These are phyloP conservation scores for Thelonectria rubi DNA, from an alignment of 2,329 filamentous ascomycete species.

Conservation along the genomic window DNA sequence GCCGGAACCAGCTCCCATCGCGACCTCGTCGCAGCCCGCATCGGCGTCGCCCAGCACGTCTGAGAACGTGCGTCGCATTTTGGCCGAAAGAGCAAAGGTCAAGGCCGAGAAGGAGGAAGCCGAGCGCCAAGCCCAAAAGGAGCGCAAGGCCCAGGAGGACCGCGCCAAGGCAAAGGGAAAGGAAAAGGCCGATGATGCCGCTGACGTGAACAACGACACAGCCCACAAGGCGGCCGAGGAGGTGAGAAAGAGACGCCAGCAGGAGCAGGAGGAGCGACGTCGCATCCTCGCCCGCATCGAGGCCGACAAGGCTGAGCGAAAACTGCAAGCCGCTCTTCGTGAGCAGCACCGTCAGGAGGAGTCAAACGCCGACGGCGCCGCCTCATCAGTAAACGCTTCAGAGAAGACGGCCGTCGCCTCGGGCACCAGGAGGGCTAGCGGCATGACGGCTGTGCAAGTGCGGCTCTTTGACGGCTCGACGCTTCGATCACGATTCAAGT, in stretches of 20 bases:
- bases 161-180: slow-evolving; percentile 58
- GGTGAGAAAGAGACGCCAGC: slow-evolving; percentile 70
- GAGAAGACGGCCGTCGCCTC: slow-evolving; percentile 45
- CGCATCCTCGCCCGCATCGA: slow-evolving; percentile 80
- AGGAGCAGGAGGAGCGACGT: slow-evolving; percentile 73
- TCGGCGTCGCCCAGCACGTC: slow-evolving; percentile 42
- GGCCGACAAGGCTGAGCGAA: slow-evolving; percentile 76
- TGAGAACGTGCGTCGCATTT: slow-evolving; percentile 49
- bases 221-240: slow-evolving; percentile 61
- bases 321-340: slow-evolving; percentile 61
- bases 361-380: slow-evolving; percentile 44
- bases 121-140: slow-evolving; percentile 60
- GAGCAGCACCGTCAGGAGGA: slow-evolving; percentile 45
- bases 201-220: slow-evolving; percentile 42
- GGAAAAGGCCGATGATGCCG: slow-evolving; percentile 52
- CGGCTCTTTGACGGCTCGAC: slow-evolving; percentile 86
- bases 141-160: slow-evolving; percentile 61
- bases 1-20: slow-evolving; percentile 33
- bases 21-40: slow-evolving; percentile 28
- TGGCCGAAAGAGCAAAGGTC: slow-evolving; percentile 61
- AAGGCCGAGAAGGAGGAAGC: slow-evolving; percentile 54
- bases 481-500: slow-evolving; percentile 76
- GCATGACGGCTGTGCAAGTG: slow-evolving; percentile 71
- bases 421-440: slow-evolving; percentile 40
- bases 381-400: slow-evolving; percentile 45